Evolutionary conservation across 257 asterid species (phyloP).

Genomic region (Primulina huaijiensis): DNA sequence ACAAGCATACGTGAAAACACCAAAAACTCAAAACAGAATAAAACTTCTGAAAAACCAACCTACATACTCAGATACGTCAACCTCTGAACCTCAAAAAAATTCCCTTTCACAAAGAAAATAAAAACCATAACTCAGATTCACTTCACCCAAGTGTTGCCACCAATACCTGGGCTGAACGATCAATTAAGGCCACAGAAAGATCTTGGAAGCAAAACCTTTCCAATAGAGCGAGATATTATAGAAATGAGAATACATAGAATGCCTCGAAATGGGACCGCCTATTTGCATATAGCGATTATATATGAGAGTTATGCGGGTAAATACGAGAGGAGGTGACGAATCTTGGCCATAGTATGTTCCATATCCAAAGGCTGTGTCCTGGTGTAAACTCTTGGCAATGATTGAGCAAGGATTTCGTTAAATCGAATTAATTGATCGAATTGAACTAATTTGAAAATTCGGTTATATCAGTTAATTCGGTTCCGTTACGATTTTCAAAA

Average conservation of each 20-base stretch:
- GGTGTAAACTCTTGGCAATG: constrained; percentile 15
- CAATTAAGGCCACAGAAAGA: neutral
- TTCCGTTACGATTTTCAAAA: too few species aligned
- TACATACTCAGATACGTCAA: neutral
- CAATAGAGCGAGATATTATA: neutral
- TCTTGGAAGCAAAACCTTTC: neutral
- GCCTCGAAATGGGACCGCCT: constrained; percentile 9
- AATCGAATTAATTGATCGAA: too few species aligned
- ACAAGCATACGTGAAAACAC: constrained; percentile 6
- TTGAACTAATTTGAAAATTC: too few species aligned
- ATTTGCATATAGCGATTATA: constrained; percentile 15
- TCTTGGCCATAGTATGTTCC: constrained; percentile 24
- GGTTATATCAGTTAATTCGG: too few species aligned
- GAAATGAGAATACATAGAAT: too few species aligned
- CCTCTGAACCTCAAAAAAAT: neutral
- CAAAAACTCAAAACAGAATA: neutral
- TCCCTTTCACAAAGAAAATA: constrained; percentile 13
- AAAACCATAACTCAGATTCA: constrained; percentile 12
- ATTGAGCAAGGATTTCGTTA: too few species aligned
- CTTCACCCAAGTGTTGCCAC: neutral
- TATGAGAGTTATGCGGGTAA: constrained; percentile 6
- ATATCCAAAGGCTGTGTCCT: constrained; percentile 20
- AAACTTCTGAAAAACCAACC: neutral
- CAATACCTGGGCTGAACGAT: constrained; percentile 1
- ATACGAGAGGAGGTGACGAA: constrained; percentile 11